phyloP scores from a whole-genome alignment of 106 monocot species.

The Apostasia shenzhenica region DNA sequence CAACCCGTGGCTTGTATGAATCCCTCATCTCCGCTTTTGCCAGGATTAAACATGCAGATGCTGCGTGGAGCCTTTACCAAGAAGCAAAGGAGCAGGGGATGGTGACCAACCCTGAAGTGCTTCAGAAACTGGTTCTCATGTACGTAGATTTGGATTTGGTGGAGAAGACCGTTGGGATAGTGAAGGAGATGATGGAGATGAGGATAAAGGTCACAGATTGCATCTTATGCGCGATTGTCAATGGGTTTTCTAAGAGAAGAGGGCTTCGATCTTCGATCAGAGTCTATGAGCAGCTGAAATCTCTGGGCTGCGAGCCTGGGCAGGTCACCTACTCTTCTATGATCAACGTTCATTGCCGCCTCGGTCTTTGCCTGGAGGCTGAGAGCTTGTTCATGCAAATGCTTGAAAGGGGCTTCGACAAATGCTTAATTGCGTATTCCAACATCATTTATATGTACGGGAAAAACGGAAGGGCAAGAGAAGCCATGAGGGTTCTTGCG shows the following conservation, averaged over 20 bases:
- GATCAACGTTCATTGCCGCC: conserved; percentile 57
- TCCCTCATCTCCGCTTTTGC: conserved; percentile 66
- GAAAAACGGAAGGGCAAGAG: conserved; percentile 42
- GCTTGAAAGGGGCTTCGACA: conserved; percentile 59
- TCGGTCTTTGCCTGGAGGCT: conserved; percentile 41
- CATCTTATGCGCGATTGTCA: conserved; percentile 53
- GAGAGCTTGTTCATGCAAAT: conserved; percentile 59
- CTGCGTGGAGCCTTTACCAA: conserved; percentile 50
- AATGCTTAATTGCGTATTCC: conserved; percentile 74
- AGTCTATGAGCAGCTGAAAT: conserved; percentile 46
- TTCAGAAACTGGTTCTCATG: conserved; percentile 63
- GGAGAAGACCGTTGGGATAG: conserved; percentile 47
- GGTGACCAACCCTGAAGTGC: conserved; percentile 50
- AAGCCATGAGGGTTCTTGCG: conserved; percentile 70
- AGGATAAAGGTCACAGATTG: conserved; percentile 60
- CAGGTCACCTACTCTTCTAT: conserved; percentile 81
- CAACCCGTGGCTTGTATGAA: conserved; percentile 35
- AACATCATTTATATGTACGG: conserved; percentile 83
- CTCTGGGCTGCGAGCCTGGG: conserved; percentile 54
- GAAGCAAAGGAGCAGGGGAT: conserved; percentile 44
- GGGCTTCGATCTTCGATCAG: conserved; percentile 37
- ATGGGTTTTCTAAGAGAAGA: conserved; percentile 48
- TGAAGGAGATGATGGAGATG: conserved; percentile 51
- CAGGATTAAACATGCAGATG: conserved; percentile 49
- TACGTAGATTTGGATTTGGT: conserved; percentile 45